phyloP scores from a whole-genome alignment of 78 protist species.

The Tieghemostelium lacteum region DNA sequence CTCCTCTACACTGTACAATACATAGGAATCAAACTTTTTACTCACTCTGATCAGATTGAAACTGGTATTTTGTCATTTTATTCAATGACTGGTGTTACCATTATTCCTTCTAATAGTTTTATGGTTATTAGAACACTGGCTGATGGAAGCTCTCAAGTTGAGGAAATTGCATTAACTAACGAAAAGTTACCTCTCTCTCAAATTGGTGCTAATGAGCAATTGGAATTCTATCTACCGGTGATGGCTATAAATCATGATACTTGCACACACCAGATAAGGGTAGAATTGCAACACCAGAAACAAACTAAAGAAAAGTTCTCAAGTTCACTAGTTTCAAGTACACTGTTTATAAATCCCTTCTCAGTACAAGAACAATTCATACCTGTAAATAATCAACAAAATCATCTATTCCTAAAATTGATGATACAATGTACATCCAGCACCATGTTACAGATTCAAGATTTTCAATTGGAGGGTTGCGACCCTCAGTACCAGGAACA shows the following conservation, averaged over 20 bases:
- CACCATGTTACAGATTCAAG: constrained; percentile 11
- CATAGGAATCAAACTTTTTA: constrained; percentile 33
- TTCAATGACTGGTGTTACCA: constrained; percentile 40
- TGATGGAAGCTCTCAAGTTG: neutral
- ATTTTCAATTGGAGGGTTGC: constrained; percentile 35
- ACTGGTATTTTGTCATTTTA: constrained; percentile 37
- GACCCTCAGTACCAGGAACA: constrained; percentile 24
- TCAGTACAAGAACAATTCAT: constrained; percentile 29
- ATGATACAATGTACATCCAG: constrained; percentile 36
- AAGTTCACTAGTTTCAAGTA: constrained; percentile 21
- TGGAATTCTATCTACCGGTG: constrained; percentile 58
- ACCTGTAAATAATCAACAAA: constrained; percentile 12
- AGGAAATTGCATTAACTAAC: constrained; percentile 6
- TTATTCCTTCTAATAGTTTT: constrained; percentile 14
- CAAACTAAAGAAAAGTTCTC: constrained; percentile 71
- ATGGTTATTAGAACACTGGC: neutral
- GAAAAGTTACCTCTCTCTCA: constrained; percentile 47
- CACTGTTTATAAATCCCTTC: constrained; percentile 62
- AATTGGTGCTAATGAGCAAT: constrained; percentile 17
- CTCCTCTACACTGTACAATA: constrained; percentile 43
- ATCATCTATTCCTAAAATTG: constrained; percentile 30
- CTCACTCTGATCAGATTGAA: constrained; percentile 64
- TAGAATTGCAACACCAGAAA: constrained; percentile 49
- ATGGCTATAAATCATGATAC: constrained; percentile 59
- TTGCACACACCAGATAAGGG: constrained; percentile 36